Conservation (phyloP, 495 filamentous ascomycete species). For the Talaromyces proteolyticus region DNA sequence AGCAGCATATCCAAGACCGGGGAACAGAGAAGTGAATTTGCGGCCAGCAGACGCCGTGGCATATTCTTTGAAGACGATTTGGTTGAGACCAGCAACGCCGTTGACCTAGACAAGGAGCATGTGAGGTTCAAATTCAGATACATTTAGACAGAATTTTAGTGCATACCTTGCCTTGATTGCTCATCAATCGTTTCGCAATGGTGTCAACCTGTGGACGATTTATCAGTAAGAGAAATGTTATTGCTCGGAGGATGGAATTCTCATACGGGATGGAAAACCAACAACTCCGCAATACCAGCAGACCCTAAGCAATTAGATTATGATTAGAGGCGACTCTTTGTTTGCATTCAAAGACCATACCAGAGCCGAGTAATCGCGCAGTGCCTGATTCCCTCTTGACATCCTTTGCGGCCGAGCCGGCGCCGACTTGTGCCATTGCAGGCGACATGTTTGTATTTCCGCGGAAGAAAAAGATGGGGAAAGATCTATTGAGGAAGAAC, state of each 20-base stretch:
- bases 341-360: slow-evolving; percentile 41
- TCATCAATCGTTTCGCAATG: slow-evolving; percentile 98
- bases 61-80: slow-evolving; percentile 91
- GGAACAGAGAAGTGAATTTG: slow-evolving; percentile 95
- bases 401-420: slow-evolving; percentile 51
- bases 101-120: slow-evolving; percentile 54
- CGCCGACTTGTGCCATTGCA: slow-evolving; percentile 35
- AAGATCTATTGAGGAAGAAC: slow-evolving; percentile 3
- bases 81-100: slow-evolving; percentile 59
- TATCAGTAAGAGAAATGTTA: neutral
- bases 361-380: slow-evolving; percentile 85
- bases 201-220: slow-evolving; percentile 74
- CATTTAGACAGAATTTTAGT: slow-evolving; percentile 2
- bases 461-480: slow-evolving; percentile 1
- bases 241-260: slow-evolving; percentile 5
- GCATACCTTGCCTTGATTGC: slow-evolving; percentile 77
- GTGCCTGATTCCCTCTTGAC: slow-evolving; percentile 83
- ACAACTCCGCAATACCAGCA: slow-evolving; percentile 92
- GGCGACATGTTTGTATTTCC: slow-evolving; percentile 39
- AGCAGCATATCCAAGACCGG: slow-evolving; percentile 92
- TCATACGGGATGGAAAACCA: slow-evolving; percentile 91
- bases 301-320: slow-evolving; percentile 55
- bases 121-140: neutral
- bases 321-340: slow-evolving; percentile 5
- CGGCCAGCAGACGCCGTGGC: slow-evolving; percentile 58